Percentiles rank a stretch among this genome's conserved stretches.
These are phyloP conservation scores for Pugionium dolabratum DNA, from an alignment of 345 rosid species.

Conservation along the genomic window DNA sequence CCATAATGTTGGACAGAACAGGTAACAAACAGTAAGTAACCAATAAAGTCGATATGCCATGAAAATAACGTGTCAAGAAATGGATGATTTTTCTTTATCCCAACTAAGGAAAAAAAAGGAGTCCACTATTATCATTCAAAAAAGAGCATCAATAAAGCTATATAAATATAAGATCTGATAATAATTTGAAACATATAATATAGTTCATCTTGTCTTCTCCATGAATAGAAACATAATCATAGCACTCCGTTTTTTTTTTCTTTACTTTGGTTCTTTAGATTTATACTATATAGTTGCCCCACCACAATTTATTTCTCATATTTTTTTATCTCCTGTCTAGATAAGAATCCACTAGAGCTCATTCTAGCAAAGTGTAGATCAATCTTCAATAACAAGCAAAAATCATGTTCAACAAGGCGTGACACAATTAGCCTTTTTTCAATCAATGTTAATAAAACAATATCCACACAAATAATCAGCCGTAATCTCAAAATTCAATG, in stretches of 20 bases:
- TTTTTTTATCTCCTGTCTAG: slow-evolving; percentile 1
- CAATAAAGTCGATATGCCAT: slow-evolving; percentile 22
- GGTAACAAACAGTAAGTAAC: slow-evolving; percentile 24
- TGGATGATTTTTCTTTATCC: slow-evolving; percentile 24
- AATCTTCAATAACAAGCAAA: slow-evolving; percentile 44
- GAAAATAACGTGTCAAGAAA: slow-evolving; percentile 29
- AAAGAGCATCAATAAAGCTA: slow-evolving; percentile 37
- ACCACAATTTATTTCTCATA: slow-evolving; percentile 7
- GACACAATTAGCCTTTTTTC: slow-evolving; percentile 32
- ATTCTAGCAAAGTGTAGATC: slow-evolving; percentile 30
- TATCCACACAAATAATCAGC: slow-evolving; percentile 24
- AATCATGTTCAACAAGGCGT: slow-evolving; percentile 39
- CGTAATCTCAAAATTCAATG: slow-evolving; percentile 19
- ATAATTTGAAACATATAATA: slow-evolving; percentile 39
- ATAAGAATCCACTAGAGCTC: slow-evolving; percentile 36
- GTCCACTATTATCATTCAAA: slow-evolving; percentile 35
- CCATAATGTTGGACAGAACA: slow-evolving; percentile 22
- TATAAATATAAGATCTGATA: slow-evolving; percentile 24
- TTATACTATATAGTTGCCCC: slow-evolving; percentile 34
- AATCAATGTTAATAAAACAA: slow-evolving; percentile 12
- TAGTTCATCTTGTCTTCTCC: slow-evolving; percentile 42
- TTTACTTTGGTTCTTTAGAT: slow-evolving; percentile 35
- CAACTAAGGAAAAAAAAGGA: slow-evolving; percentile 34
- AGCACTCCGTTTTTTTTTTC: slow-evolving; percentile 26
- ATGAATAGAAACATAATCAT: slow-evolving; percentile 44